Conservation (phyloP, 345 rosid species). For the Chamaenerion angustifolium region DNA sequence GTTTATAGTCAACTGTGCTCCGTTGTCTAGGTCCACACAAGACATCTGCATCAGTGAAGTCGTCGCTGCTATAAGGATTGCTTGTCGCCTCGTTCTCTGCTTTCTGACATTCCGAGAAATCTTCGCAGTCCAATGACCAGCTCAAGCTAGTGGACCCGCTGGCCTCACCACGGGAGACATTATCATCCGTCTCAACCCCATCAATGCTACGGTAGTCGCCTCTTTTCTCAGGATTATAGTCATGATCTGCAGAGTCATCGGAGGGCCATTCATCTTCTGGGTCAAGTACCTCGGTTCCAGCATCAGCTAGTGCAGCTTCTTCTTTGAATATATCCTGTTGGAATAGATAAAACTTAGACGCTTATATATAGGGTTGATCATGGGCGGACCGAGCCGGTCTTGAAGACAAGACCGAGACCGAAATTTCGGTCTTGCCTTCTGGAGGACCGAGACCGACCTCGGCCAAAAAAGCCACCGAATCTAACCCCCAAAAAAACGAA, state of each 20-base stretch:
- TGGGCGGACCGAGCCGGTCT: no score
- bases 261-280: constrained; percentile 87
- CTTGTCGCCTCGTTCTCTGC: constrained; percentile 15
- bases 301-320: constrained; percentile 60
- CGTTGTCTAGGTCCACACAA: constrained; percentile 64
- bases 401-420: no score
- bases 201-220: constrained; percentile 28
- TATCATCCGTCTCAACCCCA: constrained; percentile 29
- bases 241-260: constrained; percentile 88
- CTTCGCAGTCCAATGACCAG: constrained; percentile 63
- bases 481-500: no score
- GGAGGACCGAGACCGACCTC: no score
- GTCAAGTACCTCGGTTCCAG: constrained; percentile 34
- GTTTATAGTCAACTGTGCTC: constrained; percentile 70
- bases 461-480: no score
- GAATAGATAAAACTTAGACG: constrained; percentile 3
- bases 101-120: constrained; percentile 33
- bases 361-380: no score
- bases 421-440: no score
- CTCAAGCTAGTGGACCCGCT: constrained; percentile 63
- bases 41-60: constrained; percentile 50
- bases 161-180: constrained; percentile 26
- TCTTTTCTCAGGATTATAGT: constrained; percentile 71
- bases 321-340: constrained; percentile 73
- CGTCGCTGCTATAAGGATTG: constrained; percentile 26